Evolutionary conservation across 208 protist genomes (phyloP).

Genomic region (Crithidia brevicula): DNA sequence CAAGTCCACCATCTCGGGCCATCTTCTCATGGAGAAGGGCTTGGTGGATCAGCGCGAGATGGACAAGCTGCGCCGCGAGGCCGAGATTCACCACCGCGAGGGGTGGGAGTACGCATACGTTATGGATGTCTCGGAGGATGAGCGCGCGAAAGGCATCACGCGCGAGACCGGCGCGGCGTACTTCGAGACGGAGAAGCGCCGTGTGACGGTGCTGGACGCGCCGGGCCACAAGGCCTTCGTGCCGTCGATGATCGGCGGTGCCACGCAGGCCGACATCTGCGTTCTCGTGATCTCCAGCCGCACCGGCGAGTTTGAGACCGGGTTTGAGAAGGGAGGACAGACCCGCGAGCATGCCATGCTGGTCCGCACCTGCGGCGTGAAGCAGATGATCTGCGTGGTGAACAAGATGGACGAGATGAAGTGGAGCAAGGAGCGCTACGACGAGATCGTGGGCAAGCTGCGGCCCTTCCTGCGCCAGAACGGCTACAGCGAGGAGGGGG

Average conservation of each 20-base stretch:
- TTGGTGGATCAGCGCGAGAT: slow-evolving; percentile 98
- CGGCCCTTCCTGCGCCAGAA: slow-evolving; percentile 95
- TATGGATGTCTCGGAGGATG: slow-evolving; percentile 99
- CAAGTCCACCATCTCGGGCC: slow-evolving; percentile 98
- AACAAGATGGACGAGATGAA: slow-evolving; percentile 99
- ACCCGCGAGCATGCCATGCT: slow-evolving; percentile 99
- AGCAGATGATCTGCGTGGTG: slow-evolving; percentile 97
- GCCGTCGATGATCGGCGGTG: slow-evolving; percentile 99
- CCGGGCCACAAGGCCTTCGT: slow-evolving; percentile 99
- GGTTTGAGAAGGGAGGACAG: slow-evolving; percentile 99
- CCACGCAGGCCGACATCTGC: slow-evolving; percentile 98
- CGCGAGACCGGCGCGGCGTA: slow-evolving; percentile 97
- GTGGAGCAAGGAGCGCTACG: slow-evolving; percentile 96
- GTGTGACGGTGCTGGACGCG: slow-evolving; percentile 99
- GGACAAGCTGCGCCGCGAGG: slow-evolving; percentile 98
- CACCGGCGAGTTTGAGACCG: slow-evolving; percentile 99
- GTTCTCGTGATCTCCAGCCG: slow-evolving; percentile 99
- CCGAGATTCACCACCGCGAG: slow-evolving; percentile 96
- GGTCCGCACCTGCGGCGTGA: slow-evolving; percentile 98
- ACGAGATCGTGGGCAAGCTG: slow-evolving; percentile 95
- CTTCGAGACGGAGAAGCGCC: slow-evolving; percentile 96
- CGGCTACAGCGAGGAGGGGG: slow-evolving; percentile 91
- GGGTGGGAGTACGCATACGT: slow-evolving; percentile 98
- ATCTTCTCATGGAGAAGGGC: slow-evolving; percentile 96
- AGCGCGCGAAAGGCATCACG: slow-evolving; percentile 99